Evolutionary conservation across 2,329 filamentous ascomycete species (phyloP).

Genomic region (Calonectria honghensis): DNA sequence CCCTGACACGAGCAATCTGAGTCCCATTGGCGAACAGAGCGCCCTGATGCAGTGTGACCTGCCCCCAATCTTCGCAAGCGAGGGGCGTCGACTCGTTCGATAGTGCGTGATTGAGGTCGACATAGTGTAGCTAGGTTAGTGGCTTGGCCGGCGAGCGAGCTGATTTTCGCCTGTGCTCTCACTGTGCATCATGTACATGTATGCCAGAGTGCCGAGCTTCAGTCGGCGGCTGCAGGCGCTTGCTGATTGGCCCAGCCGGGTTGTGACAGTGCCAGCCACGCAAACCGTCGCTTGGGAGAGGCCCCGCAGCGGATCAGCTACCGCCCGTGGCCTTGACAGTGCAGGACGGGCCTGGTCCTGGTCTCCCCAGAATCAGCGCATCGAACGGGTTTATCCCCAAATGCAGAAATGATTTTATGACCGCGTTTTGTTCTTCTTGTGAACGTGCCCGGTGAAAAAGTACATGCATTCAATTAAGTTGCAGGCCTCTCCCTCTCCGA

Average conservation of each 20-base stretch:
- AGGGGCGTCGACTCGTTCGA: conserved; percentile 48
- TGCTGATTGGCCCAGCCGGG: conserved; percentile 32
- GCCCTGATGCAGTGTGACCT: conserved; percentile 40
- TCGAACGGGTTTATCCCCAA: not conserved
- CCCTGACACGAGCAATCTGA: conserved; percentile 26
- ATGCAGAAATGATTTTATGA: not conserved
- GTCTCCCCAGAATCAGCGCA: conserved; percentile 23
- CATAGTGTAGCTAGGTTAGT: conserved; percentile 10
- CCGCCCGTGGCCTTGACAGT: conserved; percentile 8
- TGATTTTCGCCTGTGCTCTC: not conserved
- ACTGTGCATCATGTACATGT: conserved; percentile 13
- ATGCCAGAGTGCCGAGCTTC: conserved; percentile 29
- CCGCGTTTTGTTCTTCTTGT: not conserved
- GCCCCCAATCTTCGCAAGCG: conserved; percentile 45
- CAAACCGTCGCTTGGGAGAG: conserved; percentile 19
- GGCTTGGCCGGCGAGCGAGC: conserved; percentile 1
- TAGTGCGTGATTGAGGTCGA: conserved; percentile 47
- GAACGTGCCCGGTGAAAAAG: conserved; percentile 6
- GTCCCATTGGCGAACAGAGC: conserved; percentile 26
- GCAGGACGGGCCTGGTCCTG: conserved; percentile 11
- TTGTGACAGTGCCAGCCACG: conserved; percentile 27
- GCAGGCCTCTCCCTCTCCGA: conserved; percentile 15
- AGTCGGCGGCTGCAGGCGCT: conserved; percentile 32
- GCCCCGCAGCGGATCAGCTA: conserved; percentile 14
- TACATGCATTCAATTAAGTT: conserved; percentile 35